These are phyloP conservation scores for Tricholoma matsutake DNA, from an alignment of 768 basidiomycete species.

Conservation along the genomic window DNA sequence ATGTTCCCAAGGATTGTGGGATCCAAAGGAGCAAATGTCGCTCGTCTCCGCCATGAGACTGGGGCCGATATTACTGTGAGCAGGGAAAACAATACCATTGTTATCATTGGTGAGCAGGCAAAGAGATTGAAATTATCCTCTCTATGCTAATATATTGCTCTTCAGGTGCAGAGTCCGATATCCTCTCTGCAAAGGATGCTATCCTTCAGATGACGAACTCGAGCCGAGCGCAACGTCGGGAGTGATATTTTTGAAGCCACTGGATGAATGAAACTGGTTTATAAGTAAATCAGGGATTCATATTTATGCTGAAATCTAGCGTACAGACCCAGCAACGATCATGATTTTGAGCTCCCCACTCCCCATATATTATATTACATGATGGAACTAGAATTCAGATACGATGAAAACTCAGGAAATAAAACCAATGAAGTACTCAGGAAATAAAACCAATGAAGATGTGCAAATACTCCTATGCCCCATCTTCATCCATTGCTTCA, in stretches of 20 bases:
- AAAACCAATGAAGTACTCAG: not conserved
- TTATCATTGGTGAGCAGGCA: constrained; percentile 69
- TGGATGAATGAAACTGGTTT: not conserved
- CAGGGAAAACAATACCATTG: constrained; percentile 83
- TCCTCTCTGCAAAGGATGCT: constrained; percentile 72
- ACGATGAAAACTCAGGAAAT: not conserved
- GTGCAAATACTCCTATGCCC: not conserved
- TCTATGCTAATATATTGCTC: constrained; percentile 6
- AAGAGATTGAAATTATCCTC: not conserved
- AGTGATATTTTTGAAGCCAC: constrained; percentile 14
- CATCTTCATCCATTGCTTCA: constrained; percentile 2
- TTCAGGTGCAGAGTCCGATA: constrained; percentile 64
- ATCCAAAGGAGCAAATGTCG: constrained; percentile 85
- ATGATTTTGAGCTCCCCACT: not conserved
- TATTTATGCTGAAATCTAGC: not conserved
- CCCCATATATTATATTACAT: not conserved
- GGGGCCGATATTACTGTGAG: constrained; percentile 91
- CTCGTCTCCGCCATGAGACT: constrained; percentile 83
- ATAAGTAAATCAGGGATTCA: not conserved
- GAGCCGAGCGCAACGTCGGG: constrained; percentile 39
- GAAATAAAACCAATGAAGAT: not conserved
- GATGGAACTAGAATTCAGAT: not conserved
- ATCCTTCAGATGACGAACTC: constrained; percentile 59
- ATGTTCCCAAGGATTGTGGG: constrained; percentile 94
- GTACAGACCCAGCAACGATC: not conserved